These are phyloP conservation scores for Thermothelomyces thermophilus DNA, from an alignment of 2,329 filamentous ascomycete species.

Conservation along the genomic window DNA sequence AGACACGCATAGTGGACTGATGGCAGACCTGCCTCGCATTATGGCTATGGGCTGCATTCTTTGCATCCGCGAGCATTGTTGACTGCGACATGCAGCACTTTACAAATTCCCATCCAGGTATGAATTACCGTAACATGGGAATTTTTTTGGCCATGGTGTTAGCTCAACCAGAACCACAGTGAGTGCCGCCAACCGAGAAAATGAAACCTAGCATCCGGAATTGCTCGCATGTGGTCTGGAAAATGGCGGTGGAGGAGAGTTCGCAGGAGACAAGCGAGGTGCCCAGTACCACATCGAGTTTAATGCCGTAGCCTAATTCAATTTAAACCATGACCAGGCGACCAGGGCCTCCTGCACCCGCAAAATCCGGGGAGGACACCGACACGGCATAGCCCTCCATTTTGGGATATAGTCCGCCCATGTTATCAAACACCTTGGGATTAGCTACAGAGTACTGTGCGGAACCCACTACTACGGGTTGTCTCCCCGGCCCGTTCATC, in stretches of 20 bases:
- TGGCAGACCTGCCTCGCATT: neutral
- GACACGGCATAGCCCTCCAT: conserved; percentile 16
- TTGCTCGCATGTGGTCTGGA: conserved; percentile 6
- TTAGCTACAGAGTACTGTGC: no score
- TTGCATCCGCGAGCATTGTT: neutral
- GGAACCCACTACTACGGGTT: conserved; percentile 16
- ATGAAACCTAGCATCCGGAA: conserved; percentile 8
- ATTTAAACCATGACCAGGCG: conserved; percentile 7
- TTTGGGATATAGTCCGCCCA: conserved; percentile 15
- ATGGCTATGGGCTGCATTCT: no score
- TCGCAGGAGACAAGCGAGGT: neutral
- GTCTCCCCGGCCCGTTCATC: conserved; percentile 23
- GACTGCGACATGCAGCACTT: neutral
- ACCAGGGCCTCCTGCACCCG: conserved; percentile 4
- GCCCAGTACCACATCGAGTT: conserved; percentile 9
- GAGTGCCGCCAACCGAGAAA: conserved; percentile 13
- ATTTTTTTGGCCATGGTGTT: neutral
- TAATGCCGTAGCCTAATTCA: conserved; percentile 8
- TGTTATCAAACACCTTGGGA: conserved; percentile 18
- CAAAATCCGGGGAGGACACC: conserved; percentile 23
- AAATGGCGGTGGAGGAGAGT: conserved; percentile 16
- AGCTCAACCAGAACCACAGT: conserved; percentile 7
- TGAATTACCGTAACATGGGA: conserved; percentile 6
- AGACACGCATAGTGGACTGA: no score
- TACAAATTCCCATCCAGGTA: neutral